Percentiles rank a stretch among this genome's conserved stretches.
These are phyloP conservation scores for Tribonema minus DNA, from an alignment of 108 stramenopile species.

Conservation along the genomic window DNA sequence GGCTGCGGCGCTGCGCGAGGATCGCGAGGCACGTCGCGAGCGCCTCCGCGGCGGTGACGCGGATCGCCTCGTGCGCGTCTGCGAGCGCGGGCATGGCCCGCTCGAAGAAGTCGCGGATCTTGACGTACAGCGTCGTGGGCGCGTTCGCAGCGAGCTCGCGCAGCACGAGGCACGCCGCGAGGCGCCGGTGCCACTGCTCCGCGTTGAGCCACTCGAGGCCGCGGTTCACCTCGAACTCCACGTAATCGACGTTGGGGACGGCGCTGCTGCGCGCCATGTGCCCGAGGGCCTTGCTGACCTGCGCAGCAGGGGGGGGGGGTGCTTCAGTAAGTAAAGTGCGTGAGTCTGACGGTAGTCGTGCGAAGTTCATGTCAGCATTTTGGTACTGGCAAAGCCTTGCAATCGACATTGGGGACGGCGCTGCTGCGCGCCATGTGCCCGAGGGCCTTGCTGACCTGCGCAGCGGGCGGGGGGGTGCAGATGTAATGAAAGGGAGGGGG, in stretches of 20 bases:
- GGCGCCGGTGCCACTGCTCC: slow-evolving; percentile 53
- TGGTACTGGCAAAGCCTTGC: too few relatives aligned
- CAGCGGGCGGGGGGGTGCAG: too few relatives aligned
- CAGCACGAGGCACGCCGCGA: slow-evolving; percentile 78
- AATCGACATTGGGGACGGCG: slow-evolving; percentile 36
- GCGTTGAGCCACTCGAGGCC: slow-evolving; percentile 79
- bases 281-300: slow-evolving; percentile 78
- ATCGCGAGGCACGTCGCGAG: slow-evolving; percentile 61
- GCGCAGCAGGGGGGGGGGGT: too few relatives aligned
- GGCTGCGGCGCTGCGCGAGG: slow-evolving; percentile 1
- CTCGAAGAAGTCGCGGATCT: slow-evolving; percentile 80
- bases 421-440: slow-evolving; percentile 77
- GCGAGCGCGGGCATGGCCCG: slow-evolving; percentile 71
- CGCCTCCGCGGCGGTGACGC: slow-evolving; percentile 85
- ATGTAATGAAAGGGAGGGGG: too few relatives aligned
- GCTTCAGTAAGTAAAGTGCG: too few relatives aligned
- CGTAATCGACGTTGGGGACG: slow-evolving; percentile 64
- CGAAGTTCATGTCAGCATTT: too few relatives aligned
- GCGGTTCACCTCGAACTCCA: slow-evolving; percentile 82
- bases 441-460: slow-evolving; percentile 75
- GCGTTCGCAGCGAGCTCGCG: slow-evolving; percentile 82
- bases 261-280: slow-evolving; percentile 70
- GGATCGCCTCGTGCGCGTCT: slow-evolving; percentile 77
- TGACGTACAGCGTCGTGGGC: slow-evolving; percentile 79
- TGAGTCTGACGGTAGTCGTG: too few relatives aligned